These are phyloP conservation scores for Epichloe gansuensis DNA, from an alignment of 2,329 filamentous ascomycete species.

Conservation along the genomic window DNA sequence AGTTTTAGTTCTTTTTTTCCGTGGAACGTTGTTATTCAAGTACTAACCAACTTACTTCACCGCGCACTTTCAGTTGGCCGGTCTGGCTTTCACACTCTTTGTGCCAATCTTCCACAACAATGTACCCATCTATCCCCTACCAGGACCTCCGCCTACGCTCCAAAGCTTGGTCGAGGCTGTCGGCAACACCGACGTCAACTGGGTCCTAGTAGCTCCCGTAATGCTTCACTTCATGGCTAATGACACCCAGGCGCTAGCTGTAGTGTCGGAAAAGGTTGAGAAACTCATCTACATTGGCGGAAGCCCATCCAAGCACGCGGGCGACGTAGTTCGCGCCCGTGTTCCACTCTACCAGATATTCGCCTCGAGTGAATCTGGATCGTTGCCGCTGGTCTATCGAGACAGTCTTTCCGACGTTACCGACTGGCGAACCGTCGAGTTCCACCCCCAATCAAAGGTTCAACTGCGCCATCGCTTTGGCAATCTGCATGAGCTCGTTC, in stretches of 20 bases:
- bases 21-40: too few species aligned
- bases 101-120: neutral
- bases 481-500: slow-evolving; percentile 1
- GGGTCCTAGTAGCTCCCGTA: slow-evolving; percentile 1
- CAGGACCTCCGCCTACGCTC: slow-evolving; percentile 2
- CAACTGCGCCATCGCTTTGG: slow-evolving; percentile 2
- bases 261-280: neutral
- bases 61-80: neutral
- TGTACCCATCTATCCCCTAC: slow-evolving; percentile 1
- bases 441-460: neutral
- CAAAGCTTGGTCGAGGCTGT: slow-evolving; percentile 5
- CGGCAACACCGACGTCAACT: slow-evolving; percentile 2
- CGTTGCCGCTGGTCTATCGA: slow-evolving; percentile 1
- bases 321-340: neutral
- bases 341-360: slow-evolving; percentile 1
- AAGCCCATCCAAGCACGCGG: neutral
- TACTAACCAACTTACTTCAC: too few species aligned
- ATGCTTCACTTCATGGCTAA: neutral
- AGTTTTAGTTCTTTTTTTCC: too few species aligned
- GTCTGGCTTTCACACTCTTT: slow-evolving; percentile 2
- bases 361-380: slow-evolving; percentile 3
- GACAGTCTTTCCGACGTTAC: neutral
- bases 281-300: slow-evolving; percentile 1
- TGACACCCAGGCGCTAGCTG: neutral
- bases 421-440: slow-evolving; percentile 3